Evolutionary conservation across 2,329 filamentous ascomycete genomes (phyloP), one percentile per base, ranked within the genome.

Genomic region (Penicillium italicum): DNA sequence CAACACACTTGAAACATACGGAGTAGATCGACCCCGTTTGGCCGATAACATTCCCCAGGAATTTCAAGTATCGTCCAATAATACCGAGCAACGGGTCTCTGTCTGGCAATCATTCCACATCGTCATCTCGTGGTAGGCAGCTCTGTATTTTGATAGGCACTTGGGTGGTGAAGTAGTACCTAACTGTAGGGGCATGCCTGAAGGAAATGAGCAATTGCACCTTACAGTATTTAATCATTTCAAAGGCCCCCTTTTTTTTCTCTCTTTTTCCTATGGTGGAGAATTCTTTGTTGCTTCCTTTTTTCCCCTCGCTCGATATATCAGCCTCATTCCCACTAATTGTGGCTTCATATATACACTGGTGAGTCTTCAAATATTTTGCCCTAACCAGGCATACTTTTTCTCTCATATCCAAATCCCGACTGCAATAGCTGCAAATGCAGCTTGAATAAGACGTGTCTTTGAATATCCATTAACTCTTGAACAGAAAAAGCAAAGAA

Each of bases 1-100:
- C 48, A 50, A 53, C 60, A 36, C 60, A 62, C 53, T 58, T 63
- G 62, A 65, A 63, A 65, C 63, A 60, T 36, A n/a, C n/a, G n/a
- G n/a, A n/a, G n/a, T n/a, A 59, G 60, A 63, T 64, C 62, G 51
- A 44, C 59, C 58, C 62, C 42, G 55, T 59, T 61, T 62, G 55
- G 58, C 50, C 56, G 63, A 63, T 65, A 58, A 42, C 59, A 64
- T 65, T 64, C 63, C 63, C 62, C 63, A 60, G 63, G 49, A 59
- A 62, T 56, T 46, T 48, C 31, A 51, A 41, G 55, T 58, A 65
- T 65, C 62, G 58, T 36, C 63, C 63, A 64, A 65, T 64, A 31
- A 57, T 26, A 58, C 53, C 33, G 26, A 44, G 30, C 41, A 52
- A 55, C 38, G 45, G 59, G 59, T 55, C 61, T 51, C 48, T 33